Base-by-base conservation (phyloP, 345 rosid species). In the Salix viminalis region DNA sequence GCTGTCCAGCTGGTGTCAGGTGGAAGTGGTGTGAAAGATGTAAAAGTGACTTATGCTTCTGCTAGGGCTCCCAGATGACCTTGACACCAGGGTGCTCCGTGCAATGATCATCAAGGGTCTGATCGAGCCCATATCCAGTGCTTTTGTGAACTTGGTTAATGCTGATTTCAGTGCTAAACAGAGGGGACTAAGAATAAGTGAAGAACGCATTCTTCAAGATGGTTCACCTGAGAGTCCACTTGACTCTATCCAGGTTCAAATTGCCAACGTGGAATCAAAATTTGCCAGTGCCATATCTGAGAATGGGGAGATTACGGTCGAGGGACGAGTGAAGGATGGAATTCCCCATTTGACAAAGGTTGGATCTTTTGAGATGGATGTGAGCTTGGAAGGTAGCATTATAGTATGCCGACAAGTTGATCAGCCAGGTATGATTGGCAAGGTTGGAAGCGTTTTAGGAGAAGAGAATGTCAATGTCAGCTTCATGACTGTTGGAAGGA, bases 401-500 rank as follows among this genome's bases (percentile, higher is more conserved):
- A 77, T 81, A 67, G 75, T 81, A n/a, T 81, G 84, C 71, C 60
- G 77, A 50, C 80, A 81, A 52, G 67, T 81, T 4, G 84, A 81
- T 62, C 84, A 76, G 28, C 80, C 84, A 0, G 84, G 84, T 21
- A 81, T 81, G 80, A 81, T 81, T 16, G 84, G 84, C 61, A 69
- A 2, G 71, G 84, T 81, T 6, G 84, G 84, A 62, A 81, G 73
- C 70, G 46, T 81, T 4, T 37, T 77, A 18, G 84, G 77, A 21
- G 71, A 69, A 26, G 68, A 77, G 54, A 81, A 81, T 61, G 84
- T 81, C 67, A 81, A 81, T 50, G 75, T 81, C 69, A 81, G 75
- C 70, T 81, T 81, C 75, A 81, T 81, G 84, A 81, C 80, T 18
- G 84, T 81, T 1, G 84, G 80, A 52, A 77, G 84, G 71, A 76